These are phyloP conservation scores for Colletotrichum lupini DNA, from an alignment of 2,329 filamentous ascomycete species.

Conservation along the genomic window DNA sequence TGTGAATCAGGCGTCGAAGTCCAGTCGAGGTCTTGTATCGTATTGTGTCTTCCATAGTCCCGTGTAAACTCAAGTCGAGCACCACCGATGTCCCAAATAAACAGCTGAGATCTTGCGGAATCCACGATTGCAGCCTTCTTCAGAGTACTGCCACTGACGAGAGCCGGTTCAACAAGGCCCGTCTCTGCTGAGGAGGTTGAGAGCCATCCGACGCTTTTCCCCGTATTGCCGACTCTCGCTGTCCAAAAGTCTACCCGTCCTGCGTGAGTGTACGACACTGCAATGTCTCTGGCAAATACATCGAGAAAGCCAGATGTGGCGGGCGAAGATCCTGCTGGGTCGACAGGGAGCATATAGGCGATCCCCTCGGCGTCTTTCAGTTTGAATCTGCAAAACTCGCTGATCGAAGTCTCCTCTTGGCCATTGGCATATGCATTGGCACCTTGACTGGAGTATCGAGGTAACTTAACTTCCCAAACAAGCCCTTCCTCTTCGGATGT, in stretches of 20 bases:
- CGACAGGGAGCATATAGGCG: slow-evolving; percentile 81
- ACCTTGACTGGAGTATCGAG: slow-evolving; percentile 52
- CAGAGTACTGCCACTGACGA: slow-evolving; percentile 87
- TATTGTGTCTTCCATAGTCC: slow-evolving; percentile 77
- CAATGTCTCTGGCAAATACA: slow-evolving; percentile 86
- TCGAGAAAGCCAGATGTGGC: slow-evolving; percentile 84
- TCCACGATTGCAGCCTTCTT: slow-evolving; percentile 90
- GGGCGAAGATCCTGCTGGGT: slow-evolving; percentile 81
- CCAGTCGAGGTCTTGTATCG: slow-evolving; percentile 91
- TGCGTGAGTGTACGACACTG: slow-evolving; percentile 82
- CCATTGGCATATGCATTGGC: slow-evolving; percentile 44
- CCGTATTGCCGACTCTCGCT: slow-evolving; percentile 73
- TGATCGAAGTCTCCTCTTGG: slow-evolving; percentile 55
- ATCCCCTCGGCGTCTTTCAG: slow-evolving; percentile 70
- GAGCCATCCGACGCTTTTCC: slow-evolving; percentile 80
- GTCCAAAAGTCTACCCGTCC: slow-evolving; percentile 89
- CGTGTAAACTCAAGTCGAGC: slow-evolving; percentile 85
- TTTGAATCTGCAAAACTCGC: slow-evolving; percentile 78
- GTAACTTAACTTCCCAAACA: slow-evolving; percentile 81
- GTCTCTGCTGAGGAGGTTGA: slow-evolving; percentile 86
- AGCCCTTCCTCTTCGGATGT: slow-evolving; percentile 82
- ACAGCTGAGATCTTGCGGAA: slow-evolving; percentile 76
- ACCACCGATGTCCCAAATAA: slow-evolving; percentile 90
- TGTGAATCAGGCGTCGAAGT: slow-evolving; percentile 90
- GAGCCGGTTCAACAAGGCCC: slow-evolving; percentile 75